These are phyloP conservation scores for Magnusiomyces sp. DNA, from an alignment of 1,139 yeast genomes.

Conservation along the genomic window DNA sequence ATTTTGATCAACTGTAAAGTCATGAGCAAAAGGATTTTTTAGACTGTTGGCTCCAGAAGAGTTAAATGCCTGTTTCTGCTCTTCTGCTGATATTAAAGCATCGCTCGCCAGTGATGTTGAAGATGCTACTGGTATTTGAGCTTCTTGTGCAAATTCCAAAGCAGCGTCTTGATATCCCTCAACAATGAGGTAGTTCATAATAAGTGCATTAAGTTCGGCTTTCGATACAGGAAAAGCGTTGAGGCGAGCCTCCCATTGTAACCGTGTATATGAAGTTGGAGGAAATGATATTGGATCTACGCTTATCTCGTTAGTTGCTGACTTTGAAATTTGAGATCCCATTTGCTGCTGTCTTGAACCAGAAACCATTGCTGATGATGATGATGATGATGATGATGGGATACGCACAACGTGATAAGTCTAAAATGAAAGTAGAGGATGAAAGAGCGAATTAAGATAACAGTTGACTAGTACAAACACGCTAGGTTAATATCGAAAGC, in stretches of 20 bases:
- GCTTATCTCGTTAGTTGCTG: no score
- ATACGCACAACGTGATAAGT: no score
- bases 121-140: slow-evolving; percentile 14
- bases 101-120: background rate
- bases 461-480: background rate
- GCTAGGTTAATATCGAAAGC: background rate
- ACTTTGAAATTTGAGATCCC: no score
- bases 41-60: background rate
- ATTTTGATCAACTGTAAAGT: background rate
- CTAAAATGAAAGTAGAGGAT: no score
- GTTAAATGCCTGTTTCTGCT: background rate
- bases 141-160: slow-evolving; percentile 31
- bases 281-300: background rate
- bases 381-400: no score
- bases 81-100: background rate
- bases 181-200: slow-evolving; percentile 34
- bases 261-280: background rate
- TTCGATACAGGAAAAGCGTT: slow-evolving; percentile 21
- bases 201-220: slow-evolving; percentile 28
- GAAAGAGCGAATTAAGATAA: no score
- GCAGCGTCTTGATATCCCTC: slow-evolving; percentile 36
- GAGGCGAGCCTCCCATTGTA: slow-evolving; percentile 22
- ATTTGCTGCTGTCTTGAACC: no score
- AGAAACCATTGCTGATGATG: no score
- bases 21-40: background rate